phyloP scores from a whole-genome alignment of 2,329 filamentous ascomycete genomes.

The Lachnellula cervina region DNA sequence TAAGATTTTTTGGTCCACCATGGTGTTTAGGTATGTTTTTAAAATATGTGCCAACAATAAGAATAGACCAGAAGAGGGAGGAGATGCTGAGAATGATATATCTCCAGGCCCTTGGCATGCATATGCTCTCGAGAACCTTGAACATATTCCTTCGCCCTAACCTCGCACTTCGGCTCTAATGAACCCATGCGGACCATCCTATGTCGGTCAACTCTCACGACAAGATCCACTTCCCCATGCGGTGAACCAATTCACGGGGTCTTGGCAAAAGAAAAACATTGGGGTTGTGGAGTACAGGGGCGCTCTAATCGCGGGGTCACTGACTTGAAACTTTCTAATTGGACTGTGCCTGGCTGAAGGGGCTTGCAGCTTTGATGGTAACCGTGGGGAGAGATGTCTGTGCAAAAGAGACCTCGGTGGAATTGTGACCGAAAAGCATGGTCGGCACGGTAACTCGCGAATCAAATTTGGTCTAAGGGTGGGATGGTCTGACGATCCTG shows the following conservation, averaged over 20 bases:
- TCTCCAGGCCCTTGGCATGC: no score
- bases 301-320: neutral
- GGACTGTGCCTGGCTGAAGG: neutral
- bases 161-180: no score
- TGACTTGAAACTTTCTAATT: neutral
- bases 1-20: constrained; percentile 6
- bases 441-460: neutral
- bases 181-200: no score
- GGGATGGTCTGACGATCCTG: constrained; percentile 3
- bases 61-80: no score
- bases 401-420: neutral
- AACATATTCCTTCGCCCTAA: no score
- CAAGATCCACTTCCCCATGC: neutral
- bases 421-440: neutral
- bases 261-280: neutral
- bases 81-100: no score
- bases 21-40: neutral
- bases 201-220: neutral
- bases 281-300: neutral
- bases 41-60: no score
- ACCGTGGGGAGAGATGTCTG: neutral
- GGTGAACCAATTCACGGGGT: neutral
- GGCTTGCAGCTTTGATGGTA: neutral
- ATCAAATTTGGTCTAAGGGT: neutral
- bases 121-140: no score